These are phyloP conservation scores for Scytalidium lignicola DNA, from an alignment of 2,329 filamentous ascomycete species.

Conservation along the genomic window DNA sequence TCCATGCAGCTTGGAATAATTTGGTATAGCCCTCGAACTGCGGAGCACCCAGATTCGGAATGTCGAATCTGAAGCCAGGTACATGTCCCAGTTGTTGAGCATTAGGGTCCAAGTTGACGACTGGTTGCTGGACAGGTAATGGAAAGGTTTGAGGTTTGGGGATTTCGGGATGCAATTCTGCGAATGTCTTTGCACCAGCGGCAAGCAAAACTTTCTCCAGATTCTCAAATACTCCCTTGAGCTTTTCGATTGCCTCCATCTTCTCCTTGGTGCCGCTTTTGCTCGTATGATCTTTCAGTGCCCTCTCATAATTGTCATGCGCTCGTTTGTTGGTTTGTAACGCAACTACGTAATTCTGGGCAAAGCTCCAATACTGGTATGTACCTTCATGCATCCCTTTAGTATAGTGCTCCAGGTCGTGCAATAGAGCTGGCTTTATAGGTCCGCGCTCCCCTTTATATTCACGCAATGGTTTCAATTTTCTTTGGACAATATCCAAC, in stretches of 20 bases:
- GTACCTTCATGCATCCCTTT: conserved; percentile 43
- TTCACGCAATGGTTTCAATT: conserved; percentile 42
- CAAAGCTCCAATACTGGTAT: conserved; percentile 55
- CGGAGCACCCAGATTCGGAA: conserved; percentile 39
- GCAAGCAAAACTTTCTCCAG: conserved; percentile 50
- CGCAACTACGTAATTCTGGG: conserved; percentile 17
- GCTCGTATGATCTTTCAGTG: conserved; percentile 26
- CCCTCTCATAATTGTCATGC: conserved; percentile 29
- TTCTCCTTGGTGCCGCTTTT: conserved; percentile 43
- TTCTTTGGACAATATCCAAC: conserved; percentile 54
- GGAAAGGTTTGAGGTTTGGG: background rate
- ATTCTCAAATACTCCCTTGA: conserved; percentile 46
- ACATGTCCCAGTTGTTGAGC: too few relatives aligned
- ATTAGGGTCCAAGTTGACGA: too few relatives aligned
- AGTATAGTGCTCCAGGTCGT: conserved; percentile 46
- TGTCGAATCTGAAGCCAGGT: too few relatives aligned
- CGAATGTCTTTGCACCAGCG: conserved; percentile 62
- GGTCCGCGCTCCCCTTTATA: conserved; percentile 9
- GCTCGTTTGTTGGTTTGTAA: conserved; percentile 29
- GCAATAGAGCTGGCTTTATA: conserved; percentile 22
- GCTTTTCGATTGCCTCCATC: conserved; percentile 44
- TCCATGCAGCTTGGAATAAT: conserved; percentile 71
- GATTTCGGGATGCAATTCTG: conserved; percentile 55
- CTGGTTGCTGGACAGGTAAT: background rate
- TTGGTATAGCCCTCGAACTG: conserved; percentile 55